Percentiles rank a stretch among this genome's conserved stretches.
Conservation (phyloP, 1,284 basidiomycete species). For the Ceratobasidium sp. region DNA sequence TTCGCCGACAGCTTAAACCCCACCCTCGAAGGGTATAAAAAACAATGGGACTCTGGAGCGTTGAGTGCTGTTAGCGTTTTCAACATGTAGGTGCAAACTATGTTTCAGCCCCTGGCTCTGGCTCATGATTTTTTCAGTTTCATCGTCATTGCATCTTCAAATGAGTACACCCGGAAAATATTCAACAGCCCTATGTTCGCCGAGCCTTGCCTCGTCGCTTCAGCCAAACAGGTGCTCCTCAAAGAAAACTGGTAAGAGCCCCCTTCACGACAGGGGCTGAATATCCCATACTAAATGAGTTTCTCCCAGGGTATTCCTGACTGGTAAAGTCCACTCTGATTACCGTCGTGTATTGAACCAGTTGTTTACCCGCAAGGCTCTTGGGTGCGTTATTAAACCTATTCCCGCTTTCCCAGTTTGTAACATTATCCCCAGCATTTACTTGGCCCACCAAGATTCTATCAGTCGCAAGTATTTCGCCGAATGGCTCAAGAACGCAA, state of each 20-base stretch:
- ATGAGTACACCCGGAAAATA: slow-evolving; percentile 89
- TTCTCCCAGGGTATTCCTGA: slow-evolving; percentile 85
- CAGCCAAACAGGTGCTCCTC: slow-evolving; percentile 86
- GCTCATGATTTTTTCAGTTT: slow-evolving; percentile 63
- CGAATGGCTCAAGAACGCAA: slow-evolving; percentile 65
- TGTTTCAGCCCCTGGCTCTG: slow-evolving; percentile 3
- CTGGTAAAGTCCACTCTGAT: slow-evolving; percentile 90
- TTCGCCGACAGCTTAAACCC: slow-evolving; percentile 89
- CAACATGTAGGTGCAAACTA: slow-evolving; percentile 78
- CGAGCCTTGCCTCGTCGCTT: slow-evolving; percentile 92
- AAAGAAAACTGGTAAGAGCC: slow-evolving; percentile 84
- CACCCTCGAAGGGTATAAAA: slow-evolving; percentile 85
- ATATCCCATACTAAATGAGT: neutral
- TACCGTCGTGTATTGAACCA: slow-evolving; percentile 91
- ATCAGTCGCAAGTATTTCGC: slow-evolving; percentile 81
- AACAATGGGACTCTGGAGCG: slow-evolving; percentile 84
- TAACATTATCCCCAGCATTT: slow-evolving; percentile 64
- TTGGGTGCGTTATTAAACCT: slow-evolving; percentile 64
- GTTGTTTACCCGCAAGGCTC: slow-evolving; percentile 92
- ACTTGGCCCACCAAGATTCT: slow-evolving; percentile 83
- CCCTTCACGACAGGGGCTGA: no score
- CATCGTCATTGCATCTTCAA: slow-evolving; percentile 94
- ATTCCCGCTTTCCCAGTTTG: slow-evolving; percentile 44
- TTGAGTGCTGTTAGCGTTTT: slow-evolving; percentile 90
- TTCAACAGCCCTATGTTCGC: slow-evolving; percentile 87